Base-by-base conservation (phyloP, 2,329 filamentous ascomycete genomes). In the Phoma herbarum region DNA sequence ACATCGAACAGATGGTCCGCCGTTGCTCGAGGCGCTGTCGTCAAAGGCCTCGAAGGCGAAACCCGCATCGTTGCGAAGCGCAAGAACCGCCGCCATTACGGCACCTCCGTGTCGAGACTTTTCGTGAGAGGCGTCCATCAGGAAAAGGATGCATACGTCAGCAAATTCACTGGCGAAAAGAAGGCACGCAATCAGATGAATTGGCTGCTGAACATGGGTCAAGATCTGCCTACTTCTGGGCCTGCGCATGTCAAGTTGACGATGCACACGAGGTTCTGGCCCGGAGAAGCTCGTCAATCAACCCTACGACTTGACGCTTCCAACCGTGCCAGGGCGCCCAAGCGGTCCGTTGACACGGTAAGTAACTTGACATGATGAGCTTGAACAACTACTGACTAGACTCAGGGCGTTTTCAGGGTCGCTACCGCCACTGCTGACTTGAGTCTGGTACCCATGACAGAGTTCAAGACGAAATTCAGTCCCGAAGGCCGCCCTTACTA, bases 61-160 rank as follows among this genome's bases (percentile, higher is more conserved):
- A 42, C 18, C 0, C 18, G 25, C 6, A 12, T 42, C 0, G 52
- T 71, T 28, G 39, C 37, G 39, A 54, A 57, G 0, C 66, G 70
- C 14, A 71, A 70, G 26, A 65, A 62, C 20, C 67, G 71, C 4
- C 45, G 68, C 1, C 20, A 65, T 20, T 75, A 73, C 25, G 71
- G 71, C 1, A 69, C 61, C 16, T 0, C 0, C 0, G 1, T 66
- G 8, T 11, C 7, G 0, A 0, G 0, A 0, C 1, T 0, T 0
- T 2, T 69, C 60, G 7, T 0, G 2, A 0, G 7, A 10, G 0
- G 33, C 56, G 5, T 28, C 2, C 69, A 73, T 22, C 9, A 2
- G 1, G 58, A 65, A 8, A 0, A 0, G 0, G 68, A 74, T 2
- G 12, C 51, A 0, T 67, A 10, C 31, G 56, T 65, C 5, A 22